Evolutionary conservation across 2,329 filamentous ascomycete genomes (phyloP), one percentile per base, ranked within the genome.

Genomic region (Harringtonia lauricola): DNA sequence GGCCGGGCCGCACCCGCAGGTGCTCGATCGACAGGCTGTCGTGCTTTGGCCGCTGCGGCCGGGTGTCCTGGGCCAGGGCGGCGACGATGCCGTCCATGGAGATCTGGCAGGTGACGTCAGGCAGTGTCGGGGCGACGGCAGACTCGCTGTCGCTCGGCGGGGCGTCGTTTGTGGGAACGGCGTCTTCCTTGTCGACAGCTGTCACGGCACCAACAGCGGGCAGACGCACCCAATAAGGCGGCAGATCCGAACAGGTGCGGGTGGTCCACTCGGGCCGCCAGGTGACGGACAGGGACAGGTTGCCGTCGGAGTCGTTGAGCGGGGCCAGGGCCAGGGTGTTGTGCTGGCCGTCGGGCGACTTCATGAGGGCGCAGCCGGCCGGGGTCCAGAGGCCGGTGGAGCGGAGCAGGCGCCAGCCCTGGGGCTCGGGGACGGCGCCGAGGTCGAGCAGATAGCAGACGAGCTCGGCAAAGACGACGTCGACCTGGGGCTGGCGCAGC

Each of bases 391-490:
- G 53, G 0, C 76, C 76, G 6, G 72, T 72, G 0, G 68, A 70
- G 22, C 74, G 64, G 45, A 81, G 49, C 49, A 79, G 58, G 34
- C 67, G 68, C 68, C 76, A 79, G 2, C 76, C 76, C 40, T 74
- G 72, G 0, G 71, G 57, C 45, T 79, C 72, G 0, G 77, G 76
- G 3, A 78, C 63, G 2, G 78, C 79, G 2, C 79, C 79, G 9
- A 80, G 63, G 55, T 83, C 79, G 2, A 83, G 58, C 30, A 83
- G 59, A 47, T 82, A 82, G 22, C 67, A 70, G 1, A 83, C 60
- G 3, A 83, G 60, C 49, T 79, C 72, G 46, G 78, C 73, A 51
- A 83, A 79, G 0, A 59, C 62, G 2, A 71, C 59, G 26, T 73
- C 70, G 15, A 70, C 70, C 55, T 73, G 70, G 0, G 70, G 70